Percentiles rank a stretch among this genome's conserved stretches.
Conservation (phyloP, 129 eudicot species). For the Centrapalus pauciflorus region DNA sequence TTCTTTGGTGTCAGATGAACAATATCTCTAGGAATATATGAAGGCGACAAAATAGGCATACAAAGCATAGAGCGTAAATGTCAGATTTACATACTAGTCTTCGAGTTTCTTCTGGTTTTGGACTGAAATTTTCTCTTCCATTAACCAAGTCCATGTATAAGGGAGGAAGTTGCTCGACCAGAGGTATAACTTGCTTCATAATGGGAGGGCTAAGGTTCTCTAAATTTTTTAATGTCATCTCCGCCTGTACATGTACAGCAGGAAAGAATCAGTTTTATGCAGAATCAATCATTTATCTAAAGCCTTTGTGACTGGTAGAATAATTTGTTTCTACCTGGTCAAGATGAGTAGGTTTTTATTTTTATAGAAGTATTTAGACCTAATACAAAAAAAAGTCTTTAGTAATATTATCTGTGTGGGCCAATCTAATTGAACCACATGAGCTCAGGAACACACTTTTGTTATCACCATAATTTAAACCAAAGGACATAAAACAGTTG, state of each 20-base stretch:
- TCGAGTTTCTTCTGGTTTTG: constrained; percentile 93
- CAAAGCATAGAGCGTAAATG: neutral
- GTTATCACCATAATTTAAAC: too few species aligned
- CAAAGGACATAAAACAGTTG: too few species aligned
- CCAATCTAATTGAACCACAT: too few species aligned
- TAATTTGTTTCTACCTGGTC: neutral
- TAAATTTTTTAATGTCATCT: constrained; percentile 82
- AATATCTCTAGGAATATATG: neutral
- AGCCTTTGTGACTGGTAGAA: neutral
- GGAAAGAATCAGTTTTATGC: neutral
- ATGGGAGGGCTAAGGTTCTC: constrained; percentile 81
- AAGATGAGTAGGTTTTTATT: too few species aligned
- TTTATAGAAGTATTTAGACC: too few species aligned
- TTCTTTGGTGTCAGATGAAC: constrained; percentile 1
- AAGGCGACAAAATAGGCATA: neutral
- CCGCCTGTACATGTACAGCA: constrained; percentile 49
- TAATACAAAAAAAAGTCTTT: too few species aligned
- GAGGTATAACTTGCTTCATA: constrained; percentile 88
- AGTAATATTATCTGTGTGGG: too few species aligned
- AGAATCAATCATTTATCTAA: neutral
- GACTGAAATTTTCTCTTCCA: constrained; percentile 85
- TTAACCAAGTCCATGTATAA: constrained; percentile 86
- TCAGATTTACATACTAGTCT: constrained; percentile 56
- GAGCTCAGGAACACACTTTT: too few species aligned
- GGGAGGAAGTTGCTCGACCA: constrained; percentile 93